These are phyloP conservation scores for Dichomitus squalens DNA, from an alignment of 1,284 basidiomycete species.

Conservation along the genomic window DNA sequence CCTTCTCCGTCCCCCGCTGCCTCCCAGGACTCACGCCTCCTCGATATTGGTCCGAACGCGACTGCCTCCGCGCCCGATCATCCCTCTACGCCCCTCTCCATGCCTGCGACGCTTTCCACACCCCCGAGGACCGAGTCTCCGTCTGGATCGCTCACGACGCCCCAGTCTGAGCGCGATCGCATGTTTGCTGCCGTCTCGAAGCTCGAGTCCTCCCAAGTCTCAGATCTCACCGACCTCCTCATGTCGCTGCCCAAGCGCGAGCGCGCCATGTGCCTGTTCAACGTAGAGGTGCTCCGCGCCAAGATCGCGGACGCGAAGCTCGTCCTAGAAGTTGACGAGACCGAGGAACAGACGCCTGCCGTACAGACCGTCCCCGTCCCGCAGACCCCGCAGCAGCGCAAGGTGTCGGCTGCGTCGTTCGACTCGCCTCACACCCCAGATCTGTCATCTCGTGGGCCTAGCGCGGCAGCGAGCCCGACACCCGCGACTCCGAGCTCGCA, in stretches of 20 bases:
- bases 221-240: constrained; percentile 75
- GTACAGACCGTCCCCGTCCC: constrained; percentile 40
- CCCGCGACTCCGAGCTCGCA: constrained; percentile 42
- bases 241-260: constrained; percentile 88
- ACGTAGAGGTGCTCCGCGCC: constrained; percentile 72
- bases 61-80: constrained; percentile 83
- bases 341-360: constrained; percentile 43
- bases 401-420: constrained; percentile 43
- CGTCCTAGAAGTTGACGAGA: constrained; percentile 74
- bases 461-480: constrained; percentile 67
- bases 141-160: constrained; percentile 66
- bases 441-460: constrained; percentile 70
- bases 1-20: constrained; percentile 50
- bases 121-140: constrained; percentile 82
- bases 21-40: constrained; percentile 65
- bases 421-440: constrained; percentile 72
- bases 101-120: constrained; percentile 69
- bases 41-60: constrained; percentile 63
- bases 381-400: constrained; percentile 66
- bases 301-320: constrained; percentile 85
- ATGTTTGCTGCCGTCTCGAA: constrained; percentile 69
- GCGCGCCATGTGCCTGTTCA: constrained; percentile 88
- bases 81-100: constrained; percentile 78
- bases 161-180: constrained; percentile 73
- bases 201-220: constrained; percentile 58